Evolutionary conservation across 352 stramenopile genomes (phyloP).

Genomic region (Phytophthora capsici): DNA sequence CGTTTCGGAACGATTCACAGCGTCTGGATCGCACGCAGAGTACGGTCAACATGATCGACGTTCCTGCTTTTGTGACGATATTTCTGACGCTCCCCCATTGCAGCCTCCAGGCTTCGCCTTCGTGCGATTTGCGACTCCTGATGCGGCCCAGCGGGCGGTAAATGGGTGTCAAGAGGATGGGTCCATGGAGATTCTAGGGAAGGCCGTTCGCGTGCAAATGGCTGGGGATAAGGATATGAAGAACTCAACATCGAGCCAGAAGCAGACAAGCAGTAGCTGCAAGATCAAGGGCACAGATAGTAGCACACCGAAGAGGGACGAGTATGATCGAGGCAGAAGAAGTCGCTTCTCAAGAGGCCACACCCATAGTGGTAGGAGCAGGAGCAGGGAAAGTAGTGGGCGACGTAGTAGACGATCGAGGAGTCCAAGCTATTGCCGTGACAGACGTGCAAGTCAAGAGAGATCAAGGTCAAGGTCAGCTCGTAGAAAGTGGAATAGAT

Average conservation of each 20-base stretch:
- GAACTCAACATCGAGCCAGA: slow-evolving; percentile 2
- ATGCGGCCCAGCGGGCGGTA: slow-evolving; percentile 57
- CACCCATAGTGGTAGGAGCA: slow-evolving; percentile 19
- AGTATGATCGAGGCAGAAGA: not conserved
- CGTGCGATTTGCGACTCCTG: slow-evolving; percentile 59
- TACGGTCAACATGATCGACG: slow-evolving; percentile 19
- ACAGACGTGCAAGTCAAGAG: slow-evolving; percentile 2
- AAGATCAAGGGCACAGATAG: not conserved
- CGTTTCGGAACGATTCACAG: slow-evolving; percentile 76
- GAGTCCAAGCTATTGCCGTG: slow-evolving; percentile 1
- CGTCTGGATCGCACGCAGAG: slow-evolving; percentile 78
- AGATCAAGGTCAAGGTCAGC: slow-evolving; percentile 19
- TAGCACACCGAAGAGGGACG: not conserved
- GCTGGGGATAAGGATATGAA: slow-evolving; percentile 50
- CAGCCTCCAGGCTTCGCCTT: slow-evolving; percentile 87
- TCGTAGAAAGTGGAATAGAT: slow-evolving; percentile 20
- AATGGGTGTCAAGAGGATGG: slow-evolving; percentile 42
- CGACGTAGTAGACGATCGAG: slow-evolving; percentile 7
- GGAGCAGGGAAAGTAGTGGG: slow-evolving; percentile 1
- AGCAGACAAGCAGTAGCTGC: not conserved
- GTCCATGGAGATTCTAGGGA: slow-evolving; percentile 68
- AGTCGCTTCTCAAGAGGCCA: slow-evolving; percentile 4
- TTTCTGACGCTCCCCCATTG: slow-evolving; percentile 18
- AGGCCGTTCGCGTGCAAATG: slow-evolving; percentile 78
- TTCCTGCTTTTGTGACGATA: not conserved